Base-by-base conservation (phyloP, 192 early-diverging fungal species). In the Entophlyctis helioformis region DNA sequence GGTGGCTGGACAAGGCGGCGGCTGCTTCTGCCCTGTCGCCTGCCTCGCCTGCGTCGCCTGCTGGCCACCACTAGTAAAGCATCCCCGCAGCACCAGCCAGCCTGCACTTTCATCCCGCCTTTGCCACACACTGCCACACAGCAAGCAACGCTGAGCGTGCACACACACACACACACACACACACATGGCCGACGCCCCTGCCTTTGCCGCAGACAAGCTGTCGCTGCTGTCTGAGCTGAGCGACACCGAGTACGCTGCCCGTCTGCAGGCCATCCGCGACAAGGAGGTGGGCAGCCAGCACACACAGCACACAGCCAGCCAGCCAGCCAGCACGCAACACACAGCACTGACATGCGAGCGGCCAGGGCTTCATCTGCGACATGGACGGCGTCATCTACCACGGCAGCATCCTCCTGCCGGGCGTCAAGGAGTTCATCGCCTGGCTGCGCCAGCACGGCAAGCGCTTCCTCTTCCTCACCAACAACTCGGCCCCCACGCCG, bases 321-420 rank as follows among this genome's bases (percentile, higher is more conserved):
- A n/a, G 10, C 43, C 24, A 22, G 9, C 15, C 19, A 19, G 7
- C 21, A 3, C 10, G 10, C 25, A 18, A 56, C 27, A 15, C 10
- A 37, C 4, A 11, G 10, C 26, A 1, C 11, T 20, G 24, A 36
- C n/a, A 5, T 8, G 10, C 27, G 6, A 20, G 3, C 18, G 40
- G 45, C 12, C 43, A 78, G 56, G 72, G 59, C n/a, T 78, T 66
- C 49, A 71, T 78, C 31, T 60, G 60, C 51, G 75, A 78, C 56
- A 77, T 77, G 75, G 75, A 78, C 41, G 75, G 76, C 19, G 76
- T 78, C 10, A 72, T 74, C 40, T 78, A 75, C 36, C 72, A 75
- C 44, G 61, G 53, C 39, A 57, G 42, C 46, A 55, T 39, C 8
- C 44, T 74, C 10, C 58, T 74, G 11, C 74, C 71, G 28, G 74